These are phyloP conservation scores for Solanum chaucha DNA, from an alignment of 257 asterid genomes.

Conservation along the genomic window DNA sequence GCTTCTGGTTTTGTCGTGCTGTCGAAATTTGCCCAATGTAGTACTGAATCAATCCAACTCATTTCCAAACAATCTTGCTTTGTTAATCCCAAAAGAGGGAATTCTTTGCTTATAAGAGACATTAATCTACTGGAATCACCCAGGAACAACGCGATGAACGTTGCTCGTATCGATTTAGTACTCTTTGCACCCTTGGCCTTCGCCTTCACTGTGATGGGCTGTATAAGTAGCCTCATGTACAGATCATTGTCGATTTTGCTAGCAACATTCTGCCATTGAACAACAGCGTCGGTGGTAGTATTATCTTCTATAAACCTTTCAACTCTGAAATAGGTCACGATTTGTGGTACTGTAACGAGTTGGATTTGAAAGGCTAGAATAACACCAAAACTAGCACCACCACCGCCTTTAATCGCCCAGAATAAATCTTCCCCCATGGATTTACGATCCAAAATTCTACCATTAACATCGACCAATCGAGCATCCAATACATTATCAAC, in stretches of 20 bases:
- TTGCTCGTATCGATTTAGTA: conserved; percentile 17
- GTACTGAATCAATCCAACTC: conserved; percentile 26
- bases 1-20: conserved; percentile 1
- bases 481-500: conserved; percentile 32
- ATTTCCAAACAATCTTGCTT: conserved; percentile 19
- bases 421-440: conserved; percentile 36
- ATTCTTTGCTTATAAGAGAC: not conserved
- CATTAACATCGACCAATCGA: conserved; percentile 17
- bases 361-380: conserved; percentile 18
- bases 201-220: conserved; percentile 3
- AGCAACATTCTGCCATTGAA: conserved; percentile 22
- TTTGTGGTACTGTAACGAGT: conserved; percentile 19
- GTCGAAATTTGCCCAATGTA: conserved; percentile 18
- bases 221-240: conserved; percentile 22
- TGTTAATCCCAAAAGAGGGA: conserved; percentile 21
- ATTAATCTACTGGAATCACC: conserved; percentile 10
- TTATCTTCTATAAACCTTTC: conserved; percentile 10
- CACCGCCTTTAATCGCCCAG: conserved; percentile 39
- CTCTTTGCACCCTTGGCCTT: not conserved
- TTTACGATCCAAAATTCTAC: conserved; percentile 18
- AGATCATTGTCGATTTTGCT: conserved; percentile 19
- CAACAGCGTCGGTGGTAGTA: conserved; percentile 20
- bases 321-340: conserved; percentile 18
- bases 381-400: conserved; percentile 34
- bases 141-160: conserved; percentile 9